Evolutionary conservation across 192 early-diverging fungal genomes (phyloP).

Genomic region (Coemansia sp.): DNA sequence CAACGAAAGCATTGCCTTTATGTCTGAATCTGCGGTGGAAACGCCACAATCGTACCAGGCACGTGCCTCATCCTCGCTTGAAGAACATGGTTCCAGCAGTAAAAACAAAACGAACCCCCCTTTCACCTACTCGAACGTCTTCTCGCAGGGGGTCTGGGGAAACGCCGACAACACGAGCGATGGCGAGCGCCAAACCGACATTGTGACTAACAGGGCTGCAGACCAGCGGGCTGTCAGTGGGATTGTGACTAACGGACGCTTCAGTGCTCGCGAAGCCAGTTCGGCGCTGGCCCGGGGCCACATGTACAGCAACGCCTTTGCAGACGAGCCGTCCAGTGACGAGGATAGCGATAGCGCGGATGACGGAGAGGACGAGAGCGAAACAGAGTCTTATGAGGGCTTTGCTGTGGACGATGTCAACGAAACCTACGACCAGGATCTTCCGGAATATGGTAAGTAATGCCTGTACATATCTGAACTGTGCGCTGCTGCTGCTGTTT

Average conservation of each 20-base stretch:
- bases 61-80: background rate
- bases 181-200: background rate
- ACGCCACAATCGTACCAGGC: background rate
- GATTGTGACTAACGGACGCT: constrained; percentile 7
- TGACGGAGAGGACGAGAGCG: constrained; percentile 29
- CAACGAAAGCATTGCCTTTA: background rate
- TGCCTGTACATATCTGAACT: background rate
- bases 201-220: background rate
- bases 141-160: constrained; percentile 31
- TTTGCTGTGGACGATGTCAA: constrained; percentile 54
- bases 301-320: constrained; percentile 31
- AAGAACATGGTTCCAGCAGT: constrained; percentile 4
- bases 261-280: constrained; percentile 15
- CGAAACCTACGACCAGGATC: constrained; percentile 52
- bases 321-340: constrained; percentile 12
- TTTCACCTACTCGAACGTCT: constrained; percentile 53
- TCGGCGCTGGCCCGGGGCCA: constrained; percentile 19
- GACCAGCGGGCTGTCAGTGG: constrained; percentile 11
- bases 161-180: background rate
- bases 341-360: constrained; percentile 23
- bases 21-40: background rate
- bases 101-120: constrained; percentile 20
- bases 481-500: background rate
- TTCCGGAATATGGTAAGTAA: constrained; percentile 42
- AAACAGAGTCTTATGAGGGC: constrained; percentile 48